Percentiles rank a stretch among this genome's conserved stretches.
These are phyloP conservation scores for Endocalyx cinctus DNA, from an alignment of 2,329 filamentous ascomycete species.

Conservation along the genomic window DNA sequence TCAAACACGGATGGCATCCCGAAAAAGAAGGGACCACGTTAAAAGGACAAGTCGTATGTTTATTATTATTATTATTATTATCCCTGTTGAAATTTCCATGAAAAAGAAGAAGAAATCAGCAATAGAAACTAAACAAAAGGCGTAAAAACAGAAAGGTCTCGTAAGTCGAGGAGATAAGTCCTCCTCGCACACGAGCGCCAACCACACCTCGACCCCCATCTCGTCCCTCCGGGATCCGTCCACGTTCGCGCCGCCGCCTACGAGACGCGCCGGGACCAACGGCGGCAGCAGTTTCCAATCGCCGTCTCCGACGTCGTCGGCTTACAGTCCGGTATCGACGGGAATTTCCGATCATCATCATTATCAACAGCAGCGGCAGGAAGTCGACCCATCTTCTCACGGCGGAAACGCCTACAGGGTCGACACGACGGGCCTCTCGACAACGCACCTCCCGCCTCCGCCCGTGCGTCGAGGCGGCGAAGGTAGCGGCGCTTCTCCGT, in stretches of 20 bases:
- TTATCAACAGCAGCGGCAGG: constrained; percentile 27
- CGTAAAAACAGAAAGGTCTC: constrained; percentile 37
- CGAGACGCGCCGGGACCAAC: constrained; percentile 44
- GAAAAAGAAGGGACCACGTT: constrained; percentile 39
- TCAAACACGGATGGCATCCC: constrained; percentile 50
- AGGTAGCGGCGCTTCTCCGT: constrained; percentile 12
- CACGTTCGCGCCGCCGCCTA: constrained; percentile 78
- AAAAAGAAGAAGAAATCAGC: too few species aligned
- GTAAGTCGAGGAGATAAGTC: constrained; percentile 35
- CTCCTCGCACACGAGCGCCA: constrained; percentile 13
- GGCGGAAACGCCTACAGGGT: constrained; percentile 56
- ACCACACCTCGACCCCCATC: constrained; percentile 52
- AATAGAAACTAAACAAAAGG: too few species aligned
- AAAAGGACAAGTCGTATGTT: constrained; percentile 44
- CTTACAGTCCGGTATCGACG: too few species aligned
- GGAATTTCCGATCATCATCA: constrained; percentile 3
- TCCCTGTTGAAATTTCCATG: too few species aligned
- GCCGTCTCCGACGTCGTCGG: too few species aligned
- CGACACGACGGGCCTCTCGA: constrained; percentile 68
- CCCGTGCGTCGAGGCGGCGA: constrained; percentile 50
- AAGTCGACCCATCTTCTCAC: constrained; percentile 40
- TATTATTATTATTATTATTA: too few species aligned
- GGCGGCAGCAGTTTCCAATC: too few species aligned
- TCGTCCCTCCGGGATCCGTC: constrained; percentile 69
- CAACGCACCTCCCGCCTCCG: constrained; percentile 65